These are phyloP conservation scores for Albizia julibrissin DNA, from an alignment of 306 rosid genomes.

Conservation along the genomic window DNA sequence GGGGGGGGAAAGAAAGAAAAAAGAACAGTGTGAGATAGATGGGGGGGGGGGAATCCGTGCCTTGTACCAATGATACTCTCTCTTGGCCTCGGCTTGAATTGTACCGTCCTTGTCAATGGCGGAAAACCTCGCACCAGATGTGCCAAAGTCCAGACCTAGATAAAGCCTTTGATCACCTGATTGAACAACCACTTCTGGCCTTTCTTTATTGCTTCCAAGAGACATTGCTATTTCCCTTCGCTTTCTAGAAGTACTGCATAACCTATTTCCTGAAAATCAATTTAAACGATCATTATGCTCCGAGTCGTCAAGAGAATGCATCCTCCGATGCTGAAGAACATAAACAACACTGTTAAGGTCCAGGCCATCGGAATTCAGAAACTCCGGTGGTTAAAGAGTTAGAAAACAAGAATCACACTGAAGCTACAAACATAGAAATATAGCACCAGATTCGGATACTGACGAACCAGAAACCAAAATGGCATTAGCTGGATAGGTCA, in stretches of 20 bases:
- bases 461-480: slow-evolving; percentile 30
- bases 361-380: not conserved
- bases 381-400: not conserved
- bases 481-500: slow-evolving; percentile 29
- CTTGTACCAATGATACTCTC: slow-evolving; percentile 62
- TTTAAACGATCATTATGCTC: slow-evolving; percentile 5
- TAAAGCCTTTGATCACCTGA: slow-evolving; percentile 50
- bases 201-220: slow-evolving; percentile 27
- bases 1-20: not conserved
- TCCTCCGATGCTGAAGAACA: not conserved
- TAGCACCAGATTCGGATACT: slow-evolving; percentile 38
- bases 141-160: slow-evolving; percentile 93
- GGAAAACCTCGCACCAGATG: slow-evolving; percentile 88
- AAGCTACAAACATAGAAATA: not conserved
- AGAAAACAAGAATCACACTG: not conserved
- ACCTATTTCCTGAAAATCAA: slow-evolving; percentile 34
- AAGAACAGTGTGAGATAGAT: not conserved
- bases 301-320: not conserved
- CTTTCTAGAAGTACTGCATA: slow-evolving; percentile 20
- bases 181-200: slow-evolving; percentile 30
- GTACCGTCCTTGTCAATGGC: slow-evolving; percentile 61
- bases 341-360: not conserved
- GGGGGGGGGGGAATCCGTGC: slow-evolving; percentile 34
- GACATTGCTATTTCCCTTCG: slow-evolving; percentile 46
- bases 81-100: slow-evolving; percentile 72